A percentile compares a stretch with the other conserved stretches of the same genome.
These are phyloP conservation scores for Tetrapisispora taiwanensis DNA, from an alignment of 805 yeast genomes.

Conservation along the genomic window DNA sequence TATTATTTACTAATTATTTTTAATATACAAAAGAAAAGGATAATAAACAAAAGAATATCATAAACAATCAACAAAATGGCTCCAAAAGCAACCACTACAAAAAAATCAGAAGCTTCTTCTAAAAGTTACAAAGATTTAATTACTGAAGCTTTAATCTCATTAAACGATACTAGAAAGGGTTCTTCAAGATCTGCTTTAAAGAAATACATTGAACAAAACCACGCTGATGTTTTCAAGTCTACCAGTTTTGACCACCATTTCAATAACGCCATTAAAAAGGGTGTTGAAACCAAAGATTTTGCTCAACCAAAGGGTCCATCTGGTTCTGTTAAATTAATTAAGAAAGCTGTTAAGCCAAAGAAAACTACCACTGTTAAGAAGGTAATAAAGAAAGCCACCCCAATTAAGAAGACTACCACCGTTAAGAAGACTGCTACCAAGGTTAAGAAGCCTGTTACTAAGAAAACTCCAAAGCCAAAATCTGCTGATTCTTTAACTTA, in stretches of 20 bases:
- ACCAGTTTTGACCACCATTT: conserved; percentile 63
- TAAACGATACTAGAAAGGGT: conserved; percentile 68
- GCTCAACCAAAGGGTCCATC: conserved; percentile 83
- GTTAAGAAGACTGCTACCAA: conserved; percentile 6
- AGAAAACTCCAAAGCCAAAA: background rate
- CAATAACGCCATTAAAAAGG: conserved; percentile 69
- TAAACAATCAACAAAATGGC: too few relatives aligned
- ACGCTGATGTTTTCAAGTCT: conserved; percentile 48
- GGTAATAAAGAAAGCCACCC: conserved; percentile 8
- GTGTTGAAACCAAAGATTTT: conserved; percentile 67
- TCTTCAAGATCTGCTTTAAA: conserved; percentile 80
- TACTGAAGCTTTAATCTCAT: conserved; percentile 50
- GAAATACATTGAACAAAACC: conserved; percentile 53
- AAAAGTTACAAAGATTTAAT: conserved; percentile 27
- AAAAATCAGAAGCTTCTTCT: conserved; percentile 11
- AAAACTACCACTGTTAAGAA: conserved; percentile 21
- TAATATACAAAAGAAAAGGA: background rate
- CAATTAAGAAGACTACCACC: conserved; percentile 3
- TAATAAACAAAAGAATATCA: background rate
- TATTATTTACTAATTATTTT: too few relatives aligned
- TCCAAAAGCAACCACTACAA: conserved; percentile 6
- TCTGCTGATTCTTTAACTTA: conserved; percentile 12
- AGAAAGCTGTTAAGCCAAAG: conserved; percentile 8
- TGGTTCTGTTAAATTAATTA: conserved; percentile 61
- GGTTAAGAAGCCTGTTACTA: background rate